Conservation (phyloP, 2,329 filamentous ascomycete genomes). For the Aspergillus awamori region DNA sequence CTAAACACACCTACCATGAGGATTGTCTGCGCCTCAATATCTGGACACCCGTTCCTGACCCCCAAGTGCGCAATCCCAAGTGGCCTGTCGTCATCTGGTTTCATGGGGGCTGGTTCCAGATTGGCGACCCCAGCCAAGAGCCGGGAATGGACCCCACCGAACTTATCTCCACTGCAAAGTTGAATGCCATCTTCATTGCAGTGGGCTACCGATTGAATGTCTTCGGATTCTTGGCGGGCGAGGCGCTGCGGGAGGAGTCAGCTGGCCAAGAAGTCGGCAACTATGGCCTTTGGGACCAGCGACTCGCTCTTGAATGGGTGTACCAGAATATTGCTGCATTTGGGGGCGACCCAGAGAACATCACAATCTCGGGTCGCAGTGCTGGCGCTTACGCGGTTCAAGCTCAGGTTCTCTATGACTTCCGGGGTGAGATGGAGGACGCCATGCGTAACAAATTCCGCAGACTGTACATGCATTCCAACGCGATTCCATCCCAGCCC, state of each 20-base stretch:
- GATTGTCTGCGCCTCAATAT: slow-evolving; percentile 56
- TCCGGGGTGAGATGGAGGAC: slow-evolving; percentile 26
- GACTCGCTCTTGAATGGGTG: slow-evolving; percentile 56
- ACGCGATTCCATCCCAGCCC: slow-evolving; percentile 51
- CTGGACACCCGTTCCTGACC: slow-evolving; percentile 46
- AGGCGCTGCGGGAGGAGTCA: slow-evolving; percentile 38
- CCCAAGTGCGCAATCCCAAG: slow-evolving; percentile 18
- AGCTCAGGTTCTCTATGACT: slow-evolving; percentile 44
- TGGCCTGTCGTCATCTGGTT: slow-evolving; percentile 40
- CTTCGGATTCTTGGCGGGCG: slow-evolving; percentile 53
- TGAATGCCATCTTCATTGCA: slow-evolving; percentile 48
- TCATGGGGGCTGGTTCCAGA: slow-evolving; percentile 53
- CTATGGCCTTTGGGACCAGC: slow-evolving; percentile 53
- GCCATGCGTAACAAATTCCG: slow-evolving; percentile 39
- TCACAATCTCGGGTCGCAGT: slow-evolving; percentile 50
- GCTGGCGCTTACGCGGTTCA: slow-evolving; percentile 48
- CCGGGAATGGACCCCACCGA: slow-evolving; percentile 50
- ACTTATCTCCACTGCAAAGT: slow-evolving; percentile 31
- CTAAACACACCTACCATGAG: slow-evolving; percentile 41
- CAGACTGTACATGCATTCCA: slow-evolving; percentile 50
- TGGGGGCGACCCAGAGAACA: slow-evolving; percentile 50
- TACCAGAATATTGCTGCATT: slow-evolving; percentile 52
- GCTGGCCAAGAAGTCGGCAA: slow-evolving; percentile 39
- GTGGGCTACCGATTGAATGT: slow-evolving; percentile 55
- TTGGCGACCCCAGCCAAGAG: slow-evolving; percentile 50